Evolutionary conservation across 176 grass and related monocot genomes (phyloP), one percentile per base, ranked within the genome.

Genomic region (Carex kokanica): DNA sequence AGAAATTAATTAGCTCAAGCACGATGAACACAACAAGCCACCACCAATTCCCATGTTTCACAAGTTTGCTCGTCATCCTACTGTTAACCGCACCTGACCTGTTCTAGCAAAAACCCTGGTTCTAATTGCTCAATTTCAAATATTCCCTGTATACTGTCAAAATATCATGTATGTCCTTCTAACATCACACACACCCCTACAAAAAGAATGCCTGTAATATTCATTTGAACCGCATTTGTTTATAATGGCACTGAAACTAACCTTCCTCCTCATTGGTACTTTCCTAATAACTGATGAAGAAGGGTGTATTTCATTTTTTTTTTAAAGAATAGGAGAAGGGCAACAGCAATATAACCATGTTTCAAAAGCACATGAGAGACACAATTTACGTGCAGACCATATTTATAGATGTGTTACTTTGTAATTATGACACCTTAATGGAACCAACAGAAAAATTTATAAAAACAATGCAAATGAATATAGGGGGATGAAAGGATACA

Each of bases 401-500:
- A 40, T 69, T 40, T 69, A 70, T 43, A 70, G 1, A 47, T 23
- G 0, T 49, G 10, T 51, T 40, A 49, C 18, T 73, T 61, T 73
- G 16, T 23, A 75, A 56, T 24, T 78, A 78, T 32, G 73, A 32
- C 14, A 69, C 27, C 63, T 57, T 38, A 15, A 51, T 40, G 78
- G 83, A 55, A 84, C n/a, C 78, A 79, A 64, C 77, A 24, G 59
- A 67, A 47, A 63, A 87, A 80, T 53, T 20, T 16, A 57, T 8
- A 75, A 54, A 58, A 40, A 55, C 75, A 79, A 83, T 27, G 40
- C 60, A 66, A 25, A 85, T 57, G 52, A 61, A 74, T 72, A 86
- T 58, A 86, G 63, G 59, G 59, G 24, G 11, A 64, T 65, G 77
- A 82, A 81, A 95, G 89, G 91, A 95, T 99, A 99, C 97, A 80